Conservation (phyloP, 208 protist genomes). For the Ichthyophonus hoferi region DNA sequence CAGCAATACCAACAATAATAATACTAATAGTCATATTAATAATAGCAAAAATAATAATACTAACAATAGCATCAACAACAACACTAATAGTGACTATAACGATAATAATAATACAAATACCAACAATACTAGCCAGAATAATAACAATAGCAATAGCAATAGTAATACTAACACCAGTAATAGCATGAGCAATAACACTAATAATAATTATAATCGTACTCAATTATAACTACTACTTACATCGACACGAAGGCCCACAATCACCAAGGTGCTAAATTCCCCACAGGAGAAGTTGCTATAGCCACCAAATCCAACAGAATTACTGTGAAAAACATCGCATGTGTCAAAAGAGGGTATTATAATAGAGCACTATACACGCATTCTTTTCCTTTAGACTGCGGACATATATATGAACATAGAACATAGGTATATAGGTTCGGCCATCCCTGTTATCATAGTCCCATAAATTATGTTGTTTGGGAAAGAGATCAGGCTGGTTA, state of each 20-base stretch:
- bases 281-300: neutral
- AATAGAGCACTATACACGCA: too few relatives aligned
- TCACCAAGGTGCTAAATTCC: neutral
- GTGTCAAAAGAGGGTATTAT: too few relatives aligned
- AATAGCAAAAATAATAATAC: too few relatives aligned
- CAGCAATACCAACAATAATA: too few relatives aligned
- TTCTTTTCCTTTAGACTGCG: too few relatives aligned
- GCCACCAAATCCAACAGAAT: neutral
- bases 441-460: too few relatives aligned
- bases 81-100: neutral
- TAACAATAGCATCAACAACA: too few relatives aligned
- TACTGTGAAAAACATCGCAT: neutral
- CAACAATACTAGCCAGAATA: neutral
- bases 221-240: neutral
- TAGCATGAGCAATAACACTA: neutral
- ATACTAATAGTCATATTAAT: too few relatives aligned
- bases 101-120: neutral
- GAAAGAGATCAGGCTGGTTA: too few relatives aligned
- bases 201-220: neutral
- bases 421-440: too few relatives aligned
- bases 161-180: neutral
- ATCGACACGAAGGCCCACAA: neutral
- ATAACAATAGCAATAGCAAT: neutral
- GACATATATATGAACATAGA: too few relatives aligned
- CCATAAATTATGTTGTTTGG: too few relatives aligned